These are phyloP conservation scores for Mimosa bimucronata DNA, from an alignment of 306 rosid genomes.

Conservation along the genomic window DNA sequence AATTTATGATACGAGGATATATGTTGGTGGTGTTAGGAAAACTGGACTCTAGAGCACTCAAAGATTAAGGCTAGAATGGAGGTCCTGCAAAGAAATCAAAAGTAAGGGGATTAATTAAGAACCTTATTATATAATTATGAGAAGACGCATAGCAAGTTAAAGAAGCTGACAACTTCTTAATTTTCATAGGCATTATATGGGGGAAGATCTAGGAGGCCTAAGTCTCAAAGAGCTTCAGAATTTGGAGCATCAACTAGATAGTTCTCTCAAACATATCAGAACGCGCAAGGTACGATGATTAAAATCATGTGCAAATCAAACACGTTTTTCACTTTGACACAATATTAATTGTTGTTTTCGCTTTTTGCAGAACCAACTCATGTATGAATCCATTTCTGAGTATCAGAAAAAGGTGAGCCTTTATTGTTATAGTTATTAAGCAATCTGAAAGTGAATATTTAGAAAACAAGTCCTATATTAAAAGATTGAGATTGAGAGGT, in stretches of 20 bases:
- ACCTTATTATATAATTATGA: background rate
- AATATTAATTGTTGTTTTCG: too few species aligned
- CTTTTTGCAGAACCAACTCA: conserved; percentile 70
- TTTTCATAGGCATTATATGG: conserved; percentile 71
- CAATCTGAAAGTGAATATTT: too few species aligned
- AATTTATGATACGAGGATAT: background rate
- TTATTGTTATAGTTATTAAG: too few species aligned
- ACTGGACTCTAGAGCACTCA: conserved; percentile 81
- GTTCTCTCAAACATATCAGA: conserved; percentile 78
- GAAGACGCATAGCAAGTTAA: background rate
- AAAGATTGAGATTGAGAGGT: too few species aligned
- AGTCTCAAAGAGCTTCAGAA: conserved; percentile 75
- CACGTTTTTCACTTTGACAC: too few species aligned
- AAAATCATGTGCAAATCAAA: background rate
- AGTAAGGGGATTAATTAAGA: background rate
- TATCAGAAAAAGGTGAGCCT: conserved; percentile 75
- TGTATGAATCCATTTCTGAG: conserved; percentile 79
- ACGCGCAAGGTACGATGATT: conserved; percentile 60
- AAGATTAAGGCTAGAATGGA: conserved; percentile 88
- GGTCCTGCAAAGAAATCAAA: conserved; percentile 64
- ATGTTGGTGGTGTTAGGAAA: conserved; percentile 46
- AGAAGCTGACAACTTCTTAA: background rate
- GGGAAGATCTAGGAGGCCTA: conserved; percentile 71
- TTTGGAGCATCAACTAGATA: conserved; percentile 88
- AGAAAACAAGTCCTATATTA: too few species aligned